Base-by-base conservation (phyloP, 805 yeast genomes). In the Lachancea kluyveri region DNA sequence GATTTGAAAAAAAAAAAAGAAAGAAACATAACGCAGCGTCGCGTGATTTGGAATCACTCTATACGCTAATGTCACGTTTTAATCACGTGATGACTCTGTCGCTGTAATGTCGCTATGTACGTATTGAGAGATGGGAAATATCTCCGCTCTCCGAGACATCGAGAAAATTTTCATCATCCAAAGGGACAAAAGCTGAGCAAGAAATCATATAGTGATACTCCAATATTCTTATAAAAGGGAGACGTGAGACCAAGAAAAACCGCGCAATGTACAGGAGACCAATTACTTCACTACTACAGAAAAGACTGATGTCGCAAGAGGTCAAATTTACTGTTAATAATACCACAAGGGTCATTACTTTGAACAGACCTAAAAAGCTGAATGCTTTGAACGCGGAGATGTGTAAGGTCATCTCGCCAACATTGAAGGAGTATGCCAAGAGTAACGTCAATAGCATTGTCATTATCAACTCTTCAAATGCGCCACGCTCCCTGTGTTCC, bases 401-500 rank as follows among this genome's bases (percentile, higher is more conserved):
- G 95, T 76, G 85, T 38, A 54, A 67, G 20, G 68, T 74, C 45
- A 77, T 90, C 39, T 64, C 72, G 21, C 86, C 92, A 14, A 72
- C 95, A 22, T 62, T 87, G 39, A 54, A 69, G 27, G 96, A 88
- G 55, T 87, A 79, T 60, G 66, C 84, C 31, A 81, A 82, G 51
- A 74, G 86, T 12, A 68, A 68, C 27, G 62, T 73, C 12, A 76
- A 79, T 36, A 74, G 78, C 41, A 51, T 84, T 35, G 62, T 90
- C 22, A 66, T 92, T 26, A 64, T 90, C 40, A 77, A 75, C 35
- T 55, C 59, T 6, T 39, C 52, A 7, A 66, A 59, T 40, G 59
- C 70, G n/a, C 74, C 75, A 15, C 76, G 74, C 52, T 78, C 95
- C 2, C 76, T 90, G 39, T 86, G 96, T 59, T 94, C 97, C 19